These are phyloP conservation scores for Alternaria viburni DNA, from an alignment of 2,329 filamentous ascomycete genomes.

Conservation along the genomic window DNA sequence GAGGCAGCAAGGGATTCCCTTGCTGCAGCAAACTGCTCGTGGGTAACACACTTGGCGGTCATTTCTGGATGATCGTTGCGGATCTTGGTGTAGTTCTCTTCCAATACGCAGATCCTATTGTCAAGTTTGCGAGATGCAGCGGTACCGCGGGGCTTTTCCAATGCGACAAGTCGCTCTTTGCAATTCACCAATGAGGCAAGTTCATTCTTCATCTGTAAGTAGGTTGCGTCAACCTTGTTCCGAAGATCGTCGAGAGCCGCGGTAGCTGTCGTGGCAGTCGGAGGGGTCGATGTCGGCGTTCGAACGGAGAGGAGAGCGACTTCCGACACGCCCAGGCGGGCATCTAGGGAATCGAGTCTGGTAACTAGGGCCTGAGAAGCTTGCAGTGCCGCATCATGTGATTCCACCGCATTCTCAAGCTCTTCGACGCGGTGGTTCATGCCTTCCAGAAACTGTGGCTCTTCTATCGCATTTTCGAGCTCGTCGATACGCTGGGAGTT, in stretches of 20 bases:
- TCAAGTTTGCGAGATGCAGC: background rate
- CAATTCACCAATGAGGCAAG: background rate
- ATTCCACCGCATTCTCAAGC: background rate
- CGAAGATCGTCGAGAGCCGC: background rate
- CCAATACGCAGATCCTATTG: background rate
- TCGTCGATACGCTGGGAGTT: background rate
- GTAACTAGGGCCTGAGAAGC: background rate
- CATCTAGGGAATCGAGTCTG: background rate
- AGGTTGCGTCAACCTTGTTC: background rate
- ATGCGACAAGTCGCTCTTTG: background rate
- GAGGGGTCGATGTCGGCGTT: fast-evolving
- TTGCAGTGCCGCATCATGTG: background rate
- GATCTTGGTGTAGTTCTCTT: background rate
- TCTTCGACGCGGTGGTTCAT: background rate
- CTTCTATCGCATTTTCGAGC: background rate
- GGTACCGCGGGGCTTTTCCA: background rate
- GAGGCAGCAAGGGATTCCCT: too few relatives aligned
- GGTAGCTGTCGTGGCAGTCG: background rate
- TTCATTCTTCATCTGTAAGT: background rate
- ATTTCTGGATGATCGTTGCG: background rate
- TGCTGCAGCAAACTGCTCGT: background rate
- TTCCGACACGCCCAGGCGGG: background rate
- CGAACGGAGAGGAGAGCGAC: background rate
- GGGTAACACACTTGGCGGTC: background rate
- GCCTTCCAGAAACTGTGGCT: background rate